Conservation (phyloP, 169 alveolate species). For the Plasmodium inui region DNA sequence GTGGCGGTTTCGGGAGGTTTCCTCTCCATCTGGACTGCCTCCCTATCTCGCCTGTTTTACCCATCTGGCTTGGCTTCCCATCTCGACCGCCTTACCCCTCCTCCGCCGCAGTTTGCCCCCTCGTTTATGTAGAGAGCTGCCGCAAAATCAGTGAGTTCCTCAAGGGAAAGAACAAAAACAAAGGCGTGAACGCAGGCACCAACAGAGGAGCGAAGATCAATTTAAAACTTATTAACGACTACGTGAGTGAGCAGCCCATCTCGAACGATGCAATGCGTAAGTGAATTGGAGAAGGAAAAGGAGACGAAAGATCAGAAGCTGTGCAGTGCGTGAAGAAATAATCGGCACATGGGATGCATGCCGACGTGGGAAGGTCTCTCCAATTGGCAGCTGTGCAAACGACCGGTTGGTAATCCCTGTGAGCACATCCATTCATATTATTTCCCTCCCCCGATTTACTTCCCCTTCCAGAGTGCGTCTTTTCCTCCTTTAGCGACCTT, state of each 20-base stretch:
- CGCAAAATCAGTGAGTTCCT: conserved; percentile 57
- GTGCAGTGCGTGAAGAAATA: neutral
- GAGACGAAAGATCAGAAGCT: neutral
- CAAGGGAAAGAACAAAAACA: conserved; percentile 42
- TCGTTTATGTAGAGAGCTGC: conserved; percentile 72
- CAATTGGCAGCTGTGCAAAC: neutral
- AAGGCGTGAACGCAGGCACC: neutral
- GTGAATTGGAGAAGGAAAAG: neutral
- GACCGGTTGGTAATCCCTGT: neutral
- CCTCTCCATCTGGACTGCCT: neutral
- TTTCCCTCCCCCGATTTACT: neutral
- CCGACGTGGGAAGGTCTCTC: neutral
- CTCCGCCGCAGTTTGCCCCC: conserved; percentile 33
- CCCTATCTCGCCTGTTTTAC: neutral
- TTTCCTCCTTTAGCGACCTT: conserved; percentile 63
- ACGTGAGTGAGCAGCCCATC: conserved; percentile 50
- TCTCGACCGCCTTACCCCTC: neutral
- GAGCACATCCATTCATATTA: too few species aligned
- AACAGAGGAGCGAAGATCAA: conserved; percentile 17
- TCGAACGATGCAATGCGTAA: conserved; percentile 71
- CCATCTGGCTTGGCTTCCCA: neutral
- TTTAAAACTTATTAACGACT: conserved; percentile 64
- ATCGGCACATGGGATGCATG: too few species aligned
- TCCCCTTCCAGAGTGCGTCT: conserved; percentile 46
- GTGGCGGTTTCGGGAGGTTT: too few species aligned